Conservation (phyloP, 2,329 filamentous ascomycete species). For the Rasamsonia emersonii region DNA sequence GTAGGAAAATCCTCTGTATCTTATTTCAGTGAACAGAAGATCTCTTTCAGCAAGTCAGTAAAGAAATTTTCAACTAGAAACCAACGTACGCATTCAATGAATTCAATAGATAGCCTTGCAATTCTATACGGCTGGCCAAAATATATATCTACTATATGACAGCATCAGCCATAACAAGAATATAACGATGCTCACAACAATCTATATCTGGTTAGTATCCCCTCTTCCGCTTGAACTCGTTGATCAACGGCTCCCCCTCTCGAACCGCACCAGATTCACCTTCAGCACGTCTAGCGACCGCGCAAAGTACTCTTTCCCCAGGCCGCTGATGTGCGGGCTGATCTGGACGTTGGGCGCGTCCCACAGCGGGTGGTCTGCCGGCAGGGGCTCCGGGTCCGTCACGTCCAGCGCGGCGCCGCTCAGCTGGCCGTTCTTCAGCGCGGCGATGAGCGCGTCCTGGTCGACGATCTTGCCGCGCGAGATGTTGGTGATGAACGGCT, state of each 20-base stretch:
- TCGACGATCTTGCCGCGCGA: slow-evolving; percentile 57
- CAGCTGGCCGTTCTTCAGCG: slow-evolving; percentile 47
- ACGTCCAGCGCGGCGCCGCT: slow-evolving; percentile 68
- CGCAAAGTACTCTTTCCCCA: slow-evolving; percentile 46
- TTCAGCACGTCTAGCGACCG: slow-evolving; percentile 51
- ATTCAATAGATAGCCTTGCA: too few relatives aligned
- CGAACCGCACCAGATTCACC: slow-evolving; percentile 46
- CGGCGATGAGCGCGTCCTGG: slow-evolving; percentile 53
- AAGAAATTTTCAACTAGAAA: too few relatives aligned
- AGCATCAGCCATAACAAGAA: not conserved
- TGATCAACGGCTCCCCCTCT: slow-evolving; percentile 48
- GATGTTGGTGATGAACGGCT: slow-evolving; percentile 63
- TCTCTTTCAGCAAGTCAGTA: too few relatives aligned
- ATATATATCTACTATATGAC: not conserved
- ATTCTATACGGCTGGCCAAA: too few relatives aligned
- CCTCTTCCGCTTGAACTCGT: slow-evolving; percentile 51
- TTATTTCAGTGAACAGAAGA: too few relatives aligned
- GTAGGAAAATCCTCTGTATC: too few relatives aligned
- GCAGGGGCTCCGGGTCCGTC: slow-evolving; percentile 70
- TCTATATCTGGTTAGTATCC: slow-evolving; percentile 44
- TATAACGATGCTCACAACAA: not conserved
- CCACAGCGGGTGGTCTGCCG: slow-evolving; percentile 61
- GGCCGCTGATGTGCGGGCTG: slow-evolving; percentile 56
- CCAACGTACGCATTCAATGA: too few relatives aligned
- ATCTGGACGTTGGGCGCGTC: slow-evolving; percentile 59